Evolutionary conservation across 2,329 filamentous ascomycete genomes (phyloP).

Genomic region (Ceratocystis diversiconidia): DNA sequence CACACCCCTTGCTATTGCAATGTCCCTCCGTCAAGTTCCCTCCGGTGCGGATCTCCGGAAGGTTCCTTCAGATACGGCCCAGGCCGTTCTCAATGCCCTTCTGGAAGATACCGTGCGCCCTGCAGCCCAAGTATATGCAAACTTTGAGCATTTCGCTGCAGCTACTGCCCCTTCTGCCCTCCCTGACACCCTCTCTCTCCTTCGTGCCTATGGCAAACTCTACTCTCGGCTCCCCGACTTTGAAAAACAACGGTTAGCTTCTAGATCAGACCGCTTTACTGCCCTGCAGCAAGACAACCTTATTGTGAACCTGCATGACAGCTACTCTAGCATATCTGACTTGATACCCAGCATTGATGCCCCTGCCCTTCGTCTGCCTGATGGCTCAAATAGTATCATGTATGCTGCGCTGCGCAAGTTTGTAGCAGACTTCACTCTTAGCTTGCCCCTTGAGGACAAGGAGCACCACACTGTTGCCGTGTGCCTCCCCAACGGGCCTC

Average conservation of each 20-base stretch:
- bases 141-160: slow-evolving; percentile 4
- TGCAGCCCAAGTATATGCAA: background rate
- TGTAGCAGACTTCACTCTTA: slow-evolving; percentile 25
- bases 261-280: background rate
- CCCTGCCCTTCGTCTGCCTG: slow-evolving; percentile 24
- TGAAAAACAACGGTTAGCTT: slow-evolving; percentile 7
- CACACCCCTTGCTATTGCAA: background rate
- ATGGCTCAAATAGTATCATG: slow-evolving; percentile 23
- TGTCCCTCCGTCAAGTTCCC: background rate
- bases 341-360: slow-evolving; percentile 23
- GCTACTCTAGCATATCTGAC: slow-evolving; percentile 29
- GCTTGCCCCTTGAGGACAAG: slow-evolving; percentile 17
- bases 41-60: background rate
- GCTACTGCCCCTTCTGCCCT: background rate
- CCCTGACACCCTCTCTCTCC: slow-evolving; percentile 10
- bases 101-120: background rate
- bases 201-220: slow-evolving; percentile 13
- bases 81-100: background rate
- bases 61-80: slow-evolving; percentile 1
- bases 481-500: slow-evolving; percentile 38
- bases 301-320: slow-evolving; percentile 23
- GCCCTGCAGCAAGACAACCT: slow-evolving; percentile 16
- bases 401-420: slow-evolving; percentile 25
- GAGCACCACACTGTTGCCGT: slow-evolving; percentile 35
- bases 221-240: slow-evolving; percentile 7